Evolutionary conservation across 768 basidiomycete species (phyloP), one percentile per base, ranked within the genome.

Genomic region (Leccinum ochraceum): DNA sequence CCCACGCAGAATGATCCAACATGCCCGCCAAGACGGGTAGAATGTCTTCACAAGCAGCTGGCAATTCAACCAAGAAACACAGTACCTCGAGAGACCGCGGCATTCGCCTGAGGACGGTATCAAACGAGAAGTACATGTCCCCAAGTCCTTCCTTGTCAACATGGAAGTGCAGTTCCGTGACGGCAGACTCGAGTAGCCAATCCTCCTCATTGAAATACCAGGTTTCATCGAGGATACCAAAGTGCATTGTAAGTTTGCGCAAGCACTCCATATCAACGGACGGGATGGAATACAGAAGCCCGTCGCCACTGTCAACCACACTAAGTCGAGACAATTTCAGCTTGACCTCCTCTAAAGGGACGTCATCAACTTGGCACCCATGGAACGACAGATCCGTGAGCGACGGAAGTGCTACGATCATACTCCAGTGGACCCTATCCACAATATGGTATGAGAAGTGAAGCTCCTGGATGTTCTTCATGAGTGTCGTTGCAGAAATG

Each of bases 381-480:
- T 37, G 0, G 28, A 73, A 73, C 10, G 51, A 37, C 1, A 71
- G 61, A 11, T 53, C 22, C 48, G 67, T 53, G 49, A 71, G 70
- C 17, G 37, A 53, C 3, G 16, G 20, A 3, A 71, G 48, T 4
- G 53, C 11, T 28, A 50, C 51, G 3, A 73, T 59, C 6, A 49
- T 59, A 10, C 26, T 2, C 67, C 71, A 71, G 50, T 71, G 54
- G 0, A 58, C 54, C 6, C 16, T 13, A 10, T 60, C 52, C 56
- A 73, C 60, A 28, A 53, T 36, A 14, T 58, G 59, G 3, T 4
- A 0, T 1, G 14, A 46, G 42, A 72, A 66, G 3, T 17, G 13
- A 49, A 74, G 59, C 10, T 50, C 49, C 5, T 10, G 67, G 30
- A 72, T 51, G 51, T 66, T 61, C 3, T 17, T 54, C 71, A 74